Base-by-base conservation (phyloP, 441 rosid genomes). In the Theobroma grandiflorum region DNA sequence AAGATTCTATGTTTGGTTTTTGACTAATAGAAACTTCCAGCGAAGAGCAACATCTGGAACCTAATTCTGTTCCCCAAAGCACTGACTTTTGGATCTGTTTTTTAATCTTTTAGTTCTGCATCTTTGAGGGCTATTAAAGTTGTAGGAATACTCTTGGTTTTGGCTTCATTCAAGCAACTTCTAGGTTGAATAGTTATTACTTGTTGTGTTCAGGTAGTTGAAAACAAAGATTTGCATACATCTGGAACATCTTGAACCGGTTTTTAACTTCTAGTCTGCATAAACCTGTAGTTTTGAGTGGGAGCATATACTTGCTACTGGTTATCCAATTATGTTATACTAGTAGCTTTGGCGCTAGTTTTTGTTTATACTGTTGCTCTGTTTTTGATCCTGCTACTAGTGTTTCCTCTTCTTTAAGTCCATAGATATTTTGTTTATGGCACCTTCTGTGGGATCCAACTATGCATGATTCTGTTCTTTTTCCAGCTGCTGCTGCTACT, bases 31-130 rank as follows among this genome's bases (percentile, higher is more conserved):
- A 26, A 31, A 70, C 22, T 37, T 8, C 55, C 22, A 40, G 72
- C 67, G 31, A 49, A 66, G 59, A 76, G 49, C 52, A 53, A 37
- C 15, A 38, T 37, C 66, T 62, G 38, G 72, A 62, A 71, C 76
- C 73, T 69, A 69, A 55, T 50, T 76, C 65, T 68, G 68, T 53
- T 78, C 58, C 57, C 47, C 50, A 33, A 59, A 52, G 10, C 9
- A 7, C 18, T 61, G 14, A 6, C 42, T 33, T 77, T 55, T 53
- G 33, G 22, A 38, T 72, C 6, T 6, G 31, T 42, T 37, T 38
- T 61, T 3, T 11, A 62, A 50, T 38, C 33, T 71, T 35, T 8
- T 45, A 42, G 15, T 64, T 61, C 22, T 35, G 71, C 37, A 64
- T 55, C 11, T 63, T 66, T 58, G 16, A 53, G 10, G 33, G 40